These are phyloP conservation scores for Calophaca sinica DNA, from an alignment of 306 rosid genomes.

Conservation along the genomic window DNA sequence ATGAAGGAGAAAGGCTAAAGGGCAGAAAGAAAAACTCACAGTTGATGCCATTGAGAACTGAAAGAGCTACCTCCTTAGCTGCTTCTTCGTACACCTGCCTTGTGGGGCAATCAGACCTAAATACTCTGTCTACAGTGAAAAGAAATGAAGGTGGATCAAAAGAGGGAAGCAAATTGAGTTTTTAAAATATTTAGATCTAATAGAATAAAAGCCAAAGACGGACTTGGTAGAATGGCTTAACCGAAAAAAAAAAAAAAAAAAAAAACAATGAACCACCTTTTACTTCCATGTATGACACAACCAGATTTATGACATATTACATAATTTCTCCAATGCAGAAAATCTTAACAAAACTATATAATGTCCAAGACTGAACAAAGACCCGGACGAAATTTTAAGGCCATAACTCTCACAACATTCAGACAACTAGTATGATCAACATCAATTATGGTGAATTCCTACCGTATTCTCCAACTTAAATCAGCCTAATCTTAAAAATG, in stretches of 20 bases:
- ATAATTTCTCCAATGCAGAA: constrained; percentile 35
- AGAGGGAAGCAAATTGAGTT: constrained; percentile 23
- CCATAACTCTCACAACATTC: constrained; percentile 26
- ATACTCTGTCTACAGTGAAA: constrained; percentile 74
- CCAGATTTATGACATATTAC: constrained; percentile 25
- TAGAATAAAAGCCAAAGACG: constrained; percentile 13
- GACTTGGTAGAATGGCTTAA: constrained; percentile 37
- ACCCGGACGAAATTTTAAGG: constrained; percentile 27
- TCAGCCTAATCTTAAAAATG: constrained; percentile 21
- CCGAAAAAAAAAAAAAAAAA: constrained; percentile 18
- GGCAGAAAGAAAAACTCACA: constrained; percentile 57
- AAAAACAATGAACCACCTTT: neutral
- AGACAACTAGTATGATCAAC: constrained; percentile 1
- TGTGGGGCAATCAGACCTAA: constrained; percentile 72
- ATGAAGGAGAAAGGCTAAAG: constrained; percentile 34
- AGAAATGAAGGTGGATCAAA: constrained; percentile 48
- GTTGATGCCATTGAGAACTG: constrained; percentile 88
- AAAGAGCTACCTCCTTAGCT: constrained; percentile 91
- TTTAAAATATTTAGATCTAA: constrained; percentile 31
- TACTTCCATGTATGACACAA: constrained; percentile 16
- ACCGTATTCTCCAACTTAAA: constrained; percentile 32
- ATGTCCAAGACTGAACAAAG: neutral
- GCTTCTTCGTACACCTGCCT: constrained; percentile 87
- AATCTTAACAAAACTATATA: constrained; percentile 31
- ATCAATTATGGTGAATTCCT: constrained; percentile 25